Evolutionary conservation across 208 protist species (phyloP), one percentile per base, ranked within the genome.

Genomic region (Leishmania arabica): DNA sequence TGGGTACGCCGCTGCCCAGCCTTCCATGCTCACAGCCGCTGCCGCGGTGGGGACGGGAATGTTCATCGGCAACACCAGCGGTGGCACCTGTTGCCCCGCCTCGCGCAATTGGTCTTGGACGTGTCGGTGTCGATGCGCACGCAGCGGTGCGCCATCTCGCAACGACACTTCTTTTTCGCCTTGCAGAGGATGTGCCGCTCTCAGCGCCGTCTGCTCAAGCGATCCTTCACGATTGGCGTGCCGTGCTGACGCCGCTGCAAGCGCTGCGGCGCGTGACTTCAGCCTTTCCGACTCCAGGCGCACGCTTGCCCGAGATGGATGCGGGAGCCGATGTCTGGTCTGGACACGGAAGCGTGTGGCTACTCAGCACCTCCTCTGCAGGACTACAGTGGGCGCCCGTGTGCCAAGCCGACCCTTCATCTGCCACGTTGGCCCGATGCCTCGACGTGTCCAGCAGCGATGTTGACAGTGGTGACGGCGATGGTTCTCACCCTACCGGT

Each of bases 81-180:
- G 34, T 53, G 69, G n/a, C 47, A 45, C 21, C 8, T 4, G 69
- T 40, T 37, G 45, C 27, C 45, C 27, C 15, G 31, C 72, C 51
- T 40, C 27, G 7, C 24, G 53, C 27, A 19, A 45, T 0, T 24
- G 31, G 47, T 0, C 51, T 75, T 4, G 31, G 31, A 31, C 31
- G 31, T 11, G 54, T 70, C 9, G 9, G 37, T 31, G 65, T 84
- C 1, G n/a, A 79, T 11, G 42, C 24, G 19, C 37, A 54, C 40
- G 64, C 19, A 2, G 80, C 77, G 21, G 42, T 84, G 31, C 27
- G 40, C 27, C 11, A 49, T 49, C 56, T 84, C 75, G 73, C 80
- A 40, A 21, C 40, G 19, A 56, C 65, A 21, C 74, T 79, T n/a
- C 80, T 84, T 11, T 37, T 4, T 15, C 13, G 24, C 4, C 75